A percentile compares a stretch with the other conserved stretches of the same genome.
Evolutionary conservation across 2,329 filamentous ascomycete genomes (phyloP).

Genomic region (Exophiala mesophila): DNA sequence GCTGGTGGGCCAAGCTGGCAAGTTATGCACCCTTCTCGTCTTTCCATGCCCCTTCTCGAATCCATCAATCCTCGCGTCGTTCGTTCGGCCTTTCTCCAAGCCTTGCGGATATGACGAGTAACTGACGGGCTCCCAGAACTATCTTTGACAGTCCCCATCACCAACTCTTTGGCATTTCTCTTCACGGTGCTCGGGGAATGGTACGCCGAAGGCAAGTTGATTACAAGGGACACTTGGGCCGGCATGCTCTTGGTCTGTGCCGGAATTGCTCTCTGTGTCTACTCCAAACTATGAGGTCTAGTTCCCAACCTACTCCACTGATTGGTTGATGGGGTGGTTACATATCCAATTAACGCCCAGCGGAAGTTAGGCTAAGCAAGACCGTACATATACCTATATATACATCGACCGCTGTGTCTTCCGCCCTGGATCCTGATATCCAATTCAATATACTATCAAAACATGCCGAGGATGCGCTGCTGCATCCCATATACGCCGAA

Average conservation of each 20-base stretch:
- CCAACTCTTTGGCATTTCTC: conserved; percentile 90
- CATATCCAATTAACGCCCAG: too few relatives aligned
- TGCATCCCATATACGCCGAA: too few relatives aligned
- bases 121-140: conserved; percentile 73
- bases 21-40: conserved; percentile 34
- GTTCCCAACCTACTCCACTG: neutral
- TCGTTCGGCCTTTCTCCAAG: neutral
- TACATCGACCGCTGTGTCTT: too few relatives aligned
- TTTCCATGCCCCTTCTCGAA: neutral
- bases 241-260: conserved; percentile 74
- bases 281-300: conserved; percentile 41
- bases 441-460: too few relatives aligned
- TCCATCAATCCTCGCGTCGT: neutral
- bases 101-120: too few relatives aligned
- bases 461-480: too few relatives aligned
- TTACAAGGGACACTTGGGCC: conserved; percentile 76
- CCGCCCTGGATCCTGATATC: too few relatives aligned
- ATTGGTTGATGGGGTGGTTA: too few relatives aligned
- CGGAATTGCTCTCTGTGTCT: conserved; percentile 79
- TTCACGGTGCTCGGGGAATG: conserved; percentile 94
- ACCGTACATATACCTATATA: too few relatives aligned
- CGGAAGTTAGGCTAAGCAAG: too few relatives aligned
- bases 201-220: conserved; percentile 89
- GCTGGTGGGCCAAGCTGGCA: conserved; percentile 85
- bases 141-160: conserved; percentile 88